phyloP scores from a whole-genome alignment of 2,329 filamentous ascomycete species.

The Trichoderma atroviride region DNA sequence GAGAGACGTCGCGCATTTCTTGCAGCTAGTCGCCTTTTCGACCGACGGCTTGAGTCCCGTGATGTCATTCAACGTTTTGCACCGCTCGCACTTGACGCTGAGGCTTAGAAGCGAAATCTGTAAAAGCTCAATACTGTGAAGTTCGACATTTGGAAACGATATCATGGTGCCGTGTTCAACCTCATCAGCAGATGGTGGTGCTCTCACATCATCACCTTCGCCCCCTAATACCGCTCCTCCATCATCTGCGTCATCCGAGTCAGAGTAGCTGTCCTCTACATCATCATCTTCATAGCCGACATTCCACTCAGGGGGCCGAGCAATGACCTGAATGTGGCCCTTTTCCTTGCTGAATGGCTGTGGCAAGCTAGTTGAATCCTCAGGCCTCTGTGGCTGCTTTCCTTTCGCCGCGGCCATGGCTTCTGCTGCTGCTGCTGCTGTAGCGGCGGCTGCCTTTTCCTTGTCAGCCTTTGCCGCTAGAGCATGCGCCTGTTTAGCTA shows the following conservation, averaged over 20 bases:
- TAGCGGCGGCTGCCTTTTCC: conserved; percentile 28
- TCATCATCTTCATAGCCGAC: conserved; percentile 47
- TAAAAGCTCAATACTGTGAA: conserved; percentile 76
- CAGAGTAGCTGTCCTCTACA: conserved; percentile 52
- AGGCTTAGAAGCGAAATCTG: conserved; percentile 68
- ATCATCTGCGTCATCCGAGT: conserved; percentile 46
- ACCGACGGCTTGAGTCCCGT: conserved; percentile 62
- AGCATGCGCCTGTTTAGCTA: conserved; percentile 59
- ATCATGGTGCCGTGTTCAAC: conserved; percentile 73
- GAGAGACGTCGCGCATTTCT: conserved; percentile 59
- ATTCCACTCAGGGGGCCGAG: conserved; percentile 77
- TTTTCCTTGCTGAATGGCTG: conserved; percentile 48
- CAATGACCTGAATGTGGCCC: conserved; percentile 70
- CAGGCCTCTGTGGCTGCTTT: conserved; percentile 21
- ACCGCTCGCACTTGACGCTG: conserved; percentile 76
- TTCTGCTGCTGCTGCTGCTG: neutral
- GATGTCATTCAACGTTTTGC: conserved; percentile 73
- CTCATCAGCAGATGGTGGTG: conserved; percentile 31
- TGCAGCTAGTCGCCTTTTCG: conserved; percentile 57
- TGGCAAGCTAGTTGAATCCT: conserved; percentile 26
- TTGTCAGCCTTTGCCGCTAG: conserved; percentile 29
- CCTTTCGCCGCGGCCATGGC: neutral
- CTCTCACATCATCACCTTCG: conserved; percentile 27
- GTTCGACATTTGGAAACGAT: conserved; percentile 75
- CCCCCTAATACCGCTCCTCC: conserved; percentile 47